These are phyloP conservation scores for Fusarium sp. DNA, from an alignment of 2,329 filamentous ascomycete species.

Conservation along the genomic window DNA sequence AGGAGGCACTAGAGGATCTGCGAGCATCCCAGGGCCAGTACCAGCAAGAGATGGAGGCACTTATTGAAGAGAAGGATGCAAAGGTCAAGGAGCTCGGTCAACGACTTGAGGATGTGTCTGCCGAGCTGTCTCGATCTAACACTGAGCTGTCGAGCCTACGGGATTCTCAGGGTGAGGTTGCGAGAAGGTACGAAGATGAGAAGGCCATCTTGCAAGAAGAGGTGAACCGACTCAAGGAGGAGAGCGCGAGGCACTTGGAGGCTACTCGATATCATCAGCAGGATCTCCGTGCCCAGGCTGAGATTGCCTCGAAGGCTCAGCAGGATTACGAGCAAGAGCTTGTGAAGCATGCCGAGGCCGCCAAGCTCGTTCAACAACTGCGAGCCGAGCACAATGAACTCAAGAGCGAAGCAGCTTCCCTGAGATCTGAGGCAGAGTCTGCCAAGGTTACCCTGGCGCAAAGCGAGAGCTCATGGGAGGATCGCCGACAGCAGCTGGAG, in stretches of 20 bases:
- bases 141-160: slow-evolving; percentile 84
- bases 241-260: slow-evolving; percentile 82
- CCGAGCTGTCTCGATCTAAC: slow-evolving; percentile 85
- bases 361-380: slow-evolving; percentile 82
- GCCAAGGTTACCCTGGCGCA: slow-evolving; percentile 82
- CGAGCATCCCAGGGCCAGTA: slow-evolving; percentile 87
- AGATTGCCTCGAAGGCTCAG: slow-evolving; percentile 92
- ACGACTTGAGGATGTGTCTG: slow-evolving; percentile 83
- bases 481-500: slow-evolving; percentile 83
- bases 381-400: slow-evolving; percentile 85
- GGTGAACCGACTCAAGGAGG: slow-evolving; percentile 83
- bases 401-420: slow-evolving; percentile 80
- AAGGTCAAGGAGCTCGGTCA: slow-evolving; percentile 86
- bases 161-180: slow-evolving; percentile 81
- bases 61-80: slow-evolving; percentile 81
- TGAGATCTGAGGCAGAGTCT: slow-evolving; percentile 86
- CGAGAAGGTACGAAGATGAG: slow-evolving; percentile 80
- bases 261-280: slow-evolving; percentile 88
- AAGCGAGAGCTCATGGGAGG: slow-evolving; percentile 89
- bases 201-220: slow-evolving; percentile 83
- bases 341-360: slow-evolving; percentile 95
- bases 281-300: slow-evolving; percentile 91
- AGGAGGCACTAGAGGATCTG: slow-evolving; percentile 86
- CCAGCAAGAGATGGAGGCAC: slow-evolving; percentile 83
- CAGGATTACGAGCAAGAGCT: slow-evolving; percentile 96